Evolutionary conservation across 495 filamentous ascomycete genomes (phyloP), one percentile per base, ranked within the genome.

Genomic region (Elaphomyces granulatus): DNA sequence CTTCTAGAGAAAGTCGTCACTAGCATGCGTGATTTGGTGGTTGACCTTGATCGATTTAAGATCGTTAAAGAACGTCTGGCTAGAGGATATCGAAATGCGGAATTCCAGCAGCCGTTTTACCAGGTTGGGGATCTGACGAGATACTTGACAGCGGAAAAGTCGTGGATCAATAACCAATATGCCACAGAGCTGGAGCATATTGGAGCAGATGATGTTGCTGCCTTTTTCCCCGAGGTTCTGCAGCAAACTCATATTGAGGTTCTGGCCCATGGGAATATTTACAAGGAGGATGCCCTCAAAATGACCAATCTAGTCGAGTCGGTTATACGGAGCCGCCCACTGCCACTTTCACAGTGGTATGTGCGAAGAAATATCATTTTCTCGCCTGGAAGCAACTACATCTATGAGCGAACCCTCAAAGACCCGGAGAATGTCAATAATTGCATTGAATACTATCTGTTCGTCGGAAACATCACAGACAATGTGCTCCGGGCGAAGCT

Each of bases 351-450:
- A 20, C 87, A 96, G 56, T 93, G 83, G 80, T 72, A 75, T 34
- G 71, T 87, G 41, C 63, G 75, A 32, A 73, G 92, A 31, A 82
- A 81, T 32, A 62, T 96, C 38, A 62, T 87, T 31, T 67, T 94
- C 23, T 82, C 83, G 1, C 70, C 74, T 2, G 87, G 85, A 2
- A 75, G 75, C 50, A 87, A 93, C 61, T 93, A 74, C 51, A 64
- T 84, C 44, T 95, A 87, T 57, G 71, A 77, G 50, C 80, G 81
- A 36, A 72, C 70, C 2, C 68, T 95, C 32, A 83, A 80, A 51
- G 90, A 96, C 53, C 78, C 83, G 0, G 84, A 80, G 18, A 99
- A 99, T 49, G 79, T 99, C 48, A 99, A 99, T 52, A 79, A 94
- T 55, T 93, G 85, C 56, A 92, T 99, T 46, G 88, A 96, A 47